Evolutionary conservation across 768 basidiomycete species (phyloP).

Genomic region (Trametes cinnabarina): DNA sequence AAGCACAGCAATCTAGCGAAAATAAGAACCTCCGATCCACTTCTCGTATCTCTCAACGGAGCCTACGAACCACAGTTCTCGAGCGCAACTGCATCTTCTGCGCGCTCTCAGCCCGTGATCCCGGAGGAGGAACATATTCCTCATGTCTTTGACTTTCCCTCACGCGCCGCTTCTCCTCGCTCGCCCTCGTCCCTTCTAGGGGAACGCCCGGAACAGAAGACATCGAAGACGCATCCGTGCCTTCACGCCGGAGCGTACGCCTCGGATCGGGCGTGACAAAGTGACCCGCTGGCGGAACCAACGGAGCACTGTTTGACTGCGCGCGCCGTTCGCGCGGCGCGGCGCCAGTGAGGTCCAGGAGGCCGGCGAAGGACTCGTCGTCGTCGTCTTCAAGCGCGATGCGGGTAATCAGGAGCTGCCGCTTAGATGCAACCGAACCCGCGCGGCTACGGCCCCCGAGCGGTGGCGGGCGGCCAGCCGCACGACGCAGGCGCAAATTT

Average conservation of each 20-base stretch:
- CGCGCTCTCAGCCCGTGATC: conserved; percentile 14
- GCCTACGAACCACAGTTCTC: not conserved
- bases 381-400: not conserved
- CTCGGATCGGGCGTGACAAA: not conserved
- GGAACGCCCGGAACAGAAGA: conserved; percentile 17
- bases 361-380: not conserved
- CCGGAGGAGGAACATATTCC: conserved; percentile 16
- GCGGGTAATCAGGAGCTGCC: not conserved
- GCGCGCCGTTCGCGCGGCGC: not conserved
- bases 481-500: conserved; percentile 2
- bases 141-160: not conserved
- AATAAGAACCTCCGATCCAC: too few relatives aligned
- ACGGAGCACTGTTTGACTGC: too few relatives aligned
- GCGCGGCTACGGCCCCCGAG: not conserved
- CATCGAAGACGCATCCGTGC: not conserved
- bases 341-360: not conserved
- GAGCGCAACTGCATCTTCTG: conserved; percentile 2
- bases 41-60: too few relatives aligned
- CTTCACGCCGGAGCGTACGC: not conserved
- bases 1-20: too few relatives aligned
- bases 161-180: conserved; percentile 13
- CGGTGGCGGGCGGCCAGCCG: not conserved
- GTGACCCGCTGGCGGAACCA: not conserved
- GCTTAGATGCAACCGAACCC: not conserved
- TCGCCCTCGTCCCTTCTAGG: conserved; percentile 18